phyloP scores from a whole-genome alignment of 371 early-diverging fungal genomes.

The Vairimorpha apis region DNA sequence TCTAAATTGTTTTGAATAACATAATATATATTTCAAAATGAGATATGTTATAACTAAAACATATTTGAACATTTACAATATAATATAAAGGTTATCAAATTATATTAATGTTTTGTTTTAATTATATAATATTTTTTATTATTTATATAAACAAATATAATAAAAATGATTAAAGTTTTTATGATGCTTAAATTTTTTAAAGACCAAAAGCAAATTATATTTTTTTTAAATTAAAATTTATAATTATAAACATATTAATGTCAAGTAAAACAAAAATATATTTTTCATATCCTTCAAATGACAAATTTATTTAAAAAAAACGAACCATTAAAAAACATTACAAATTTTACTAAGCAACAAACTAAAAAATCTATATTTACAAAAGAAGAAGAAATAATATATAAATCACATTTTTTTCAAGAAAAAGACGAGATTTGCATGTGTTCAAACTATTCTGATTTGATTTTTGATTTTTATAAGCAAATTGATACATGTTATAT shows the following conservation, averaged over 20 bases:
- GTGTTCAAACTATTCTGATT: conserved; percentile 44
- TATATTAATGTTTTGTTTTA: no score
- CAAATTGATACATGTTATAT: conserved; percentile 15
- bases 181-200: no score
- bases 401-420: conserved; percentile 15
- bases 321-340: conserved; percentile 40
- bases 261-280: conserved; percentile 51
- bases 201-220: no score
- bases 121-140: no score
- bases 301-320: conserved; percentile 37
- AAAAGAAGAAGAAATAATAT: conserved; percentile 16
- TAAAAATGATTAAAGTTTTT: no score
- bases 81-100: no score
- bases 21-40: no score
- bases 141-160: no score
- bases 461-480: conserved; percentile 37
- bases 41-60: no score
- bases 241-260: conserved; percentile 17
- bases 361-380: not conserved
- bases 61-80: no score
- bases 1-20: no score
- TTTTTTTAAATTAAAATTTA: conserved; percentile 18
- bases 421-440: conserved; percentile 35
- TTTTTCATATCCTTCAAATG: conserved; percentile 49
- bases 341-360: conserved; percentile 18